Conservation (phyloP, 495 filamentous ascomycete genomes). For the Aspergillus campestris region DNA sequence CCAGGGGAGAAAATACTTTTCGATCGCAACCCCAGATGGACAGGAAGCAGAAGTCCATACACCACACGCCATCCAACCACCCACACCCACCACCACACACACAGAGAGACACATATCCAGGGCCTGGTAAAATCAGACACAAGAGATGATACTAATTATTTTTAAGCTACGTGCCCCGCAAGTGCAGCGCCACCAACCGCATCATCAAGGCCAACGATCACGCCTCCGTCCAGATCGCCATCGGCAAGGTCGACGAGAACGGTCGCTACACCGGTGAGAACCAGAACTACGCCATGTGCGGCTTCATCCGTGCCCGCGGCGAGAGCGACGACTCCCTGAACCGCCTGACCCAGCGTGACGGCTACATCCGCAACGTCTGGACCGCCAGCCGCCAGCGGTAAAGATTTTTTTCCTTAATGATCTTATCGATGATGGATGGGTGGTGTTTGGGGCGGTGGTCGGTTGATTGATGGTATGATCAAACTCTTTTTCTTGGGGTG, state of each 20-base stretch:
- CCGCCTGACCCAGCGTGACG: conserved; percentile 89
- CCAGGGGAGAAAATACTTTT: too few relatives aligned
- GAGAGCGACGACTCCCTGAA: conserved; percentile 97
- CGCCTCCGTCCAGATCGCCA: conserved; percentile 80
- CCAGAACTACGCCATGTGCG: conserved; percentile 93
- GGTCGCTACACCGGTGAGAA: conserved; percentile 95
- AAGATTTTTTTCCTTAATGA: conserved; percentile 20
- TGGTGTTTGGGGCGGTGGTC: conserved; percentile 23
- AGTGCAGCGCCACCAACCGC: conserved; percentile 89
- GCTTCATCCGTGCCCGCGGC: conserved; percentile 95
- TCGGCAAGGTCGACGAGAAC: conserved; percentile 93
- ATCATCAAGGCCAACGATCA: conserved; percentile 99
- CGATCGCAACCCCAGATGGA: too few relatives aligned
- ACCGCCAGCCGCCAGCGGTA: conserved; percentile 62
- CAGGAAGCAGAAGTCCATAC: too few relatives aligned
- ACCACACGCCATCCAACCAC: too few relatives aligned
- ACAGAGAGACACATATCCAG: too few relatives aligned
- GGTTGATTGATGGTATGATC: conserved; percentile 8
- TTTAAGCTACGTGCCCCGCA: conserved; percentile 93
- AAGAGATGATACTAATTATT: conserved; percentile 11
- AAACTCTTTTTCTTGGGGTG: background rate
- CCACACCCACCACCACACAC: too few relatives aligned
- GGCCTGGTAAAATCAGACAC: conserved; percentile 1
- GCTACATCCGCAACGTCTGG: conserved; percentile 95
- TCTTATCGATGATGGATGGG: conserved; percentile 21